Conservation (phyloP, 495 filamentous ascomycete genomes). For the Penicillium macrosclerotiorum region DNA sequence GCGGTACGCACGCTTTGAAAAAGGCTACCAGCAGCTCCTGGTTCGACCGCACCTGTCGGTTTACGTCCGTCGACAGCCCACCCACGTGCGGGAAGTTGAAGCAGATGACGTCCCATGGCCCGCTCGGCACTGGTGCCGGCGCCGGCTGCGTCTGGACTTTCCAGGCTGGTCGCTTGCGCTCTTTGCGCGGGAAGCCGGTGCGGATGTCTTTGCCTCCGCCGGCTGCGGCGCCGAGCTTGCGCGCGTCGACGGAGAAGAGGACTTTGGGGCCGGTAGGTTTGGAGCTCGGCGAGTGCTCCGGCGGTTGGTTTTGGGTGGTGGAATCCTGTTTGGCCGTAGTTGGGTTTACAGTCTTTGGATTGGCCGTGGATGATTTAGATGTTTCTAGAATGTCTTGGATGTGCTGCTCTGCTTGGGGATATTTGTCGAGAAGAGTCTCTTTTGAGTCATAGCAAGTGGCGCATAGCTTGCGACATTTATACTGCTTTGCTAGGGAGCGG, state of each 20-base stretch:
- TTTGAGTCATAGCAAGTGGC: slow-evolving; percentile 62
- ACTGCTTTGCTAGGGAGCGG: slow-evolving; percentile 66
- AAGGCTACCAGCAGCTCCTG: slow-evolving; percentile 85
- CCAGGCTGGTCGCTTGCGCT: slow-evolving; percentile 35
- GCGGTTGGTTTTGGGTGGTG: not conserved
- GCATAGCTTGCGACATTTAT: slow-evolving; percentile 64
- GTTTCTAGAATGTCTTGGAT: slow-evolving; percentile 49
- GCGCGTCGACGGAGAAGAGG: slow-evolving; percentile 72
- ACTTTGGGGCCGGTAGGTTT: slow-evolving; percentile 38
- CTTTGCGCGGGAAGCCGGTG: slow-evolving; percentile 27
- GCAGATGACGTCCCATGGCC: slow-evolving; percentile 68
- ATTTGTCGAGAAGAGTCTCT: slow-evolving; percentile 60
- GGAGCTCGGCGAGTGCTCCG: not conserved
- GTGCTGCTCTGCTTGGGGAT: slow-evolving; percentile 68
- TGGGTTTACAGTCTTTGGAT: slow-evolving; percentile 2
- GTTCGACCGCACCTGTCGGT: slow-evolving; percentile 88
- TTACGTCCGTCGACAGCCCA: slow-evolving; percentile 86
- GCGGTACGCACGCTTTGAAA: slow-evolving; percentile 61
- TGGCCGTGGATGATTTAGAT: slow-evolving; percentile 4
- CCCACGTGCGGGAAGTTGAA: slow-evolving; percentile 99
- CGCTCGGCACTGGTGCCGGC: slow-evolving; percentile 23
- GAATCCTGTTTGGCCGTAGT: not conserved
- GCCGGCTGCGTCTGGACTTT: slow-evolving; percentile 12
- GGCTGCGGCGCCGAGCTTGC: slow-evolving; percentile 54
- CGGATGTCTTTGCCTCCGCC: slow-evolving; percentile 45